phyloP scores from a whole-genome alignment of 1,139 yeast genomes.

The Citeromyces siamensis region DNA sequence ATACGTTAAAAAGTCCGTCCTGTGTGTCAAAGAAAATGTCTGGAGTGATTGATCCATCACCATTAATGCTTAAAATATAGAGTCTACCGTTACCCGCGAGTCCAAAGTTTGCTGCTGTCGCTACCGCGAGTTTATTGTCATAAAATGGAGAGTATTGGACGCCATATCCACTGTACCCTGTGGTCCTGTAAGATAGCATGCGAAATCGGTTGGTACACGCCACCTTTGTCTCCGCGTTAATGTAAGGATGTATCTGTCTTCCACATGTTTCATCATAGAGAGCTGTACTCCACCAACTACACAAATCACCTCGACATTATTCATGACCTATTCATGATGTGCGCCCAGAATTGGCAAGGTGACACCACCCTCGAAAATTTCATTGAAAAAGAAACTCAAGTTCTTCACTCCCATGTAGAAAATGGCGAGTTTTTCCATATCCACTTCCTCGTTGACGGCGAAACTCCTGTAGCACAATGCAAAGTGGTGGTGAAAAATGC shows the following conservation, averaged over 20 bases:
- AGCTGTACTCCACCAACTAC: background rate
- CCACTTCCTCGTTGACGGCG: background rate
- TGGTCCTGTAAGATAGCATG: slow-evolving; percentile 68
- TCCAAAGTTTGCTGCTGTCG: slow-evolving; percentile 87
- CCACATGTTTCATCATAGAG: background rate
- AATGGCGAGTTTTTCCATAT: background rate
- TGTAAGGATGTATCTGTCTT: background rate
- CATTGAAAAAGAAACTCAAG: background rate
- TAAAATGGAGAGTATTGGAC: slow-evolving; percentile 86
- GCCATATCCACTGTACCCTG: slow-evolving; percentile 80
- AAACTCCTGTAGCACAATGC: background rate
- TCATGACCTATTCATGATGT: background rate
- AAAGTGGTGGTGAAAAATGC: background rate
- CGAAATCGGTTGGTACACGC: too few relatives aligned
- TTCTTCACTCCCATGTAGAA: background rate
- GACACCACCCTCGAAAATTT: background rate
- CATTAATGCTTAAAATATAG: slow-evolving; percentile 53
- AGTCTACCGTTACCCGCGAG: slow-evolving; percentile 88
- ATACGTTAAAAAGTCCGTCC: slow-evolving; percentile 79
- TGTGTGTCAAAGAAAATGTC: slow-evolving; percentile 74
- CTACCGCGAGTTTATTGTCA: slow-evolving; percentile 83
- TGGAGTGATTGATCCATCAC: slow-evolving; percentile 45
- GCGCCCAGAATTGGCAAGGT: slow-evolving; percentile 2
- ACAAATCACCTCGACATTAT: background rate
- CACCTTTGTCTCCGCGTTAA: too few relatives aligned